Percentiles rank a stretch among this genome's conserved stretches.
These are phyloP conservation scores for Fusarium dimerum DNA, from an alignment of 2,329 filamentous ascomycete species.

Conservation along the genomic window DNA sequence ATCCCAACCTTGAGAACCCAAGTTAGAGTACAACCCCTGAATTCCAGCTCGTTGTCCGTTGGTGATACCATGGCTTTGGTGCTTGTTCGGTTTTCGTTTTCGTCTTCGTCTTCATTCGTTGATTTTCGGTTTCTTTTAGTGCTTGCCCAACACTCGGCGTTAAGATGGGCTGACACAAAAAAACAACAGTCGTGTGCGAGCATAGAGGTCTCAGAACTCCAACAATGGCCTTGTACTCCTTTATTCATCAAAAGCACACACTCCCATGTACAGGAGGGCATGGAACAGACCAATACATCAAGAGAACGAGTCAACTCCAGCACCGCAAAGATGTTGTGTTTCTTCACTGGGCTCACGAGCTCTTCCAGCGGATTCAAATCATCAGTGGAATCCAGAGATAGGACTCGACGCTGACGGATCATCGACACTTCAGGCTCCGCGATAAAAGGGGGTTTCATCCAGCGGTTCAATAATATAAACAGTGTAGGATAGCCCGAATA, in stretches of 20 bases:
- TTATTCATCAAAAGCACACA: no score
- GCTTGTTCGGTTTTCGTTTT: constrained; percentile 1
- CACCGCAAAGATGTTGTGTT: no score
- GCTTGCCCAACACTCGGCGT: constrained; percentile 30
- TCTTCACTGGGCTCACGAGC: constrained; percentile 19
- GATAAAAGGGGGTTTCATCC: constrained; percentile 9
- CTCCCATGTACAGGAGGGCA: no score
- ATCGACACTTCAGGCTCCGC: constrained; percentile 21
- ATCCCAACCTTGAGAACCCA: no score
- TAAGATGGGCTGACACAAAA: constrained; percentile 26
- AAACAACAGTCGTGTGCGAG: constrained; percentile 2
- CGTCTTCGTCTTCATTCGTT: no score
- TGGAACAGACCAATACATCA: no score
- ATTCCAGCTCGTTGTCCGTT: no score
- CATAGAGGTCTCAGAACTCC: constrained; percentile 5
- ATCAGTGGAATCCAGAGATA: constrained; percentile 10
- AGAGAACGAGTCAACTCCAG: no score
- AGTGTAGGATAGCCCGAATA: no score
- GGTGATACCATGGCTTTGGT: neutral
- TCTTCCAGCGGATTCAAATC: constrained; percentile 22
- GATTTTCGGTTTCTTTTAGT: neutral
- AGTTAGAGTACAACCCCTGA: no score
- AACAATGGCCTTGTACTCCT: neutral
- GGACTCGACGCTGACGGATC: constrained; percentile 11
- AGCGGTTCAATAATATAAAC: constrained; percentile 7